Evolutionary conservation across 83 land plant species (phyloP).

Genomic region (Diphasiastrum complanatum): DNA sequence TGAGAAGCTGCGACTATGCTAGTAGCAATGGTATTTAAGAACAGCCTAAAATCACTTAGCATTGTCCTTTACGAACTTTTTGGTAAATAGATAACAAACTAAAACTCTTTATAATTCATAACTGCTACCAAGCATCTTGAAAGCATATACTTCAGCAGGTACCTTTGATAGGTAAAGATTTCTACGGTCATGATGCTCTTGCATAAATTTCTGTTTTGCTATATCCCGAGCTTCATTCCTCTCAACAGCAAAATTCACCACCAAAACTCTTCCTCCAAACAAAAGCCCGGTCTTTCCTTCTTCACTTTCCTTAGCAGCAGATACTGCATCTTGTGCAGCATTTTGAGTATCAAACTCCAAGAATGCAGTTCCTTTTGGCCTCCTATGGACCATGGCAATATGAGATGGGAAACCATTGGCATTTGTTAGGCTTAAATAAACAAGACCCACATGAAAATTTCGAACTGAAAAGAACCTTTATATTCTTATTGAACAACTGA

Average conservation of each 20-base stretch:
- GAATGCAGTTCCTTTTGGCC: conserved; percentile 90
- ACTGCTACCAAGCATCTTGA: no score
- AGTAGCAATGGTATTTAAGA: neutral
- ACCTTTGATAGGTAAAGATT: conserved; percentile 88
- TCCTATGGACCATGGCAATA: conserved; percentile 36
- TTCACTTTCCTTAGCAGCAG: conserved; percentile 50
- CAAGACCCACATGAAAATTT: neutral
- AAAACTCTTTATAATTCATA: no score
- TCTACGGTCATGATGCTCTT: conserved; percentile 58
- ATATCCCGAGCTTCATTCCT: conserved; percentile 57
- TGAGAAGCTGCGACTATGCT: neutral
- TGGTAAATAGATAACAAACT: no score
- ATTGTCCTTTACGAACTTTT: no score
- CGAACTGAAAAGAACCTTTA: neutral
- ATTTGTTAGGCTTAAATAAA: neutral
- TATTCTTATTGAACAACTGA: neutral
- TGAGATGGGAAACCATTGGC: neutral
- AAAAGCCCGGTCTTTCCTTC: conserved; percentile 39
- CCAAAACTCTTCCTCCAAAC: conserved; percentile 59
- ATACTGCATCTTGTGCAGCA: conserved; percentile 62
- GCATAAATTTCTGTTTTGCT: conserved; percentile 46
- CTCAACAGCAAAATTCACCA: conserved; percentile 60
- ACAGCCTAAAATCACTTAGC: no score
- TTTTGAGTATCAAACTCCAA: conserved; percentile 52
- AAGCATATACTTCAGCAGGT: neutral